These are phyloP conservation scores for Globisporangium carolinianum DNA, from an alignment of 352 stramenopile species.

Conservation along the genomic window DNA sequence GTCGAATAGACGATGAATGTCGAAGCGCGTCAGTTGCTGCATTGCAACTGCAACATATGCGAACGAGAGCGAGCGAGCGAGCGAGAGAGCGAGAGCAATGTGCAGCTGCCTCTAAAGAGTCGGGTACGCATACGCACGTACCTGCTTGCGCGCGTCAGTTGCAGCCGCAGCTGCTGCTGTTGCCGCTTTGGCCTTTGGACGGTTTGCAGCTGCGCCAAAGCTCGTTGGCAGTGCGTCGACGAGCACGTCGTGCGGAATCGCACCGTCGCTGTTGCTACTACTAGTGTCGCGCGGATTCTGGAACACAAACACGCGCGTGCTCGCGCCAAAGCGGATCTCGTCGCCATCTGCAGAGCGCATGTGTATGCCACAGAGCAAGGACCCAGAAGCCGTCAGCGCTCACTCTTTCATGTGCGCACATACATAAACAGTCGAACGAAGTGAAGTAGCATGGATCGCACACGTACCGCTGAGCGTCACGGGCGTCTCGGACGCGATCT, in stretches of 20 bases:
- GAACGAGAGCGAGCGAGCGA: background rate
- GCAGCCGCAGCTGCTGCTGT: background rate
- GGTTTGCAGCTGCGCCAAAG: conserved; percentile 27
- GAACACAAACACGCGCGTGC: conserved; percentile 54
- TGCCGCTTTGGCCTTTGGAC: conserved; percentile 6
- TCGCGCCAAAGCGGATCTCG: conserved; percentile 49
- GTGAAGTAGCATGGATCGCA: background rate
- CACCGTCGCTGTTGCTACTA: background rate
- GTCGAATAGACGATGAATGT: too few relatives aligned
- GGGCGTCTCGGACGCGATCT: conserved; percentile 47
- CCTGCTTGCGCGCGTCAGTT: conserved; percentile 28
- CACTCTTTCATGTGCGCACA: background rate
- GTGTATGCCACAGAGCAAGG: background rate
- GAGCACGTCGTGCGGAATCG: conserved; percentile 7
- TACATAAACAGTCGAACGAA: too few relatives aligned
- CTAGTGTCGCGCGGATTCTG: conserved; percentile 12
- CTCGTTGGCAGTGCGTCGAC: conserved; percentile 36
- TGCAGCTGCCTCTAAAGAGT: too few relatives aligned
- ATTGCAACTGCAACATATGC: background rate
- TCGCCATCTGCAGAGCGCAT: conserved; percentile 28
- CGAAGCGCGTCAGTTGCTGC: too few relatives aligned
- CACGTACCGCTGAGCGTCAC: conserved; percentile 24
- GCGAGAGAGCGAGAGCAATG: background rate
- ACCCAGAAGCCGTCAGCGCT: too few relatives aligned
- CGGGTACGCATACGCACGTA: conserved; percentile 8